Base-by-base conservation (phyloP, 192 early-diverging fungal species). In the Phlyctochytrium planicorne region DNA sequence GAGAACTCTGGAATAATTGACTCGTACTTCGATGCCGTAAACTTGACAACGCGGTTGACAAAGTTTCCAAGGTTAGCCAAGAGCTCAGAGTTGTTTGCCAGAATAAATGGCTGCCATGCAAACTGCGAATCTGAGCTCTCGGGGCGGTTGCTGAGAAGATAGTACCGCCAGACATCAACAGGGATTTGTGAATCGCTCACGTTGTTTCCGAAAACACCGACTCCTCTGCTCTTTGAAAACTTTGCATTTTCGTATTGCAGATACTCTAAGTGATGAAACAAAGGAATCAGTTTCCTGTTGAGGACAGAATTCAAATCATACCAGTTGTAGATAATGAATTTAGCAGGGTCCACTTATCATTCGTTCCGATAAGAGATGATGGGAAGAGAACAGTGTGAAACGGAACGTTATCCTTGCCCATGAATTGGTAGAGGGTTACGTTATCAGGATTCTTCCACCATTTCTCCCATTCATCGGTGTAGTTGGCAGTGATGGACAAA, bases 381-480 rank as follows among this genome's bases (percentile, higher is more conserved):
- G 97, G 97, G 90, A 98, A 99, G 55, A 99, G 86, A 36, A 98
- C 92, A 1, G 96, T 93, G 75, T 99, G 97, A 89, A 99, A 99
- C 37, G 94, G 94, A 23, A 99, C 95, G 63, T 99, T 99, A 77
- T 99, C 97, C 81, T 99, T 99, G 69, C 97, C 97, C 96, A 99
- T 98, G 75, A 99, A 99, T 83, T 99, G 96, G 83, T 92, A 98
- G 70, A 98, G 85, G 76, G 93, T 84, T 59, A 99, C 95, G 52
- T 99, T 75, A 24, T 94, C 83, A 0, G 95, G 95, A 80, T 99
- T 97, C 84, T 96, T 96, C 96, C 97, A 99, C 97, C 97, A 99
- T 71, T 91, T 85, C 76, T 94, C 87, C 96, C 96, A 97, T 27
- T 96, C 88, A 59, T 78, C 68, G 2, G 96, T 96, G 78, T 97